phyloP scores from a whole-genome alignment of 2,329 filamentous ascomycete species.

The Tolypocladium ovalisporum region DNA sequence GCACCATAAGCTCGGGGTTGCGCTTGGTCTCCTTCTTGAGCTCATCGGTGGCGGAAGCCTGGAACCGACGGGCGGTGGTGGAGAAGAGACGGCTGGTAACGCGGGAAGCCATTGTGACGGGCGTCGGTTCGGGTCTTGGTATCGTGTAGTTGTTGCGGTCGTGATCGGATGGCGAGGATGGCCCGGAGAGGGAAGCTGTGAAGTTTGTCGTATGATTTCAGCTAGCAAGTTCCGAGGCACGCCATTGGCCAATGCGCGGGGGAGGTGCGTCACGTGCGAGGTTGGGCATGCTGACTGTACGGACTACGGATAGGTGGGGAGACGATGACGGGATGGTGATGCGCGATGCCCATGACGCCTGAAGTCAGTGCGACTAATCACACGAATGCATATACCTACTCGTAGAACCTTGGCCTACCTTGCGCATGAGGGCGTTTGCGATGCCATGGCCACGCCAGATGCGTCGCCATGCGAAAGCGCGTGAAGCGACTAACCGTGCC shows the following conservation, averaged over 20 bases:
- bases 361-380: not conserved
- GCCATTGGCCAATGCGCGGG: not conserved
- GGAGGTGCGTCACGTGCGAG: not conserved
- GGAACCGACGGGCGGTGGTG: constrained; percentile 41
- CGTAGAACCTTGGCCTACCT: no score
- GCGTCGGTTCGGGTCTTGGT: constrained; percentile 3
- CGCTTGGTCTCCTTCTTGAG: constrained; percentile 49
- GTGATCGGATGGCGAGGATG: constrained; percentile 8
- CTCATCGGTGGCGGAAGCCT: constrained; percentile 30
- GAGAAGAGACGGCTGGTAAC: constrained; percentile 45
- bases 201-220: constrained; percentile 1
- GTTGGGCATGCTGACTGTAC: not conserved
- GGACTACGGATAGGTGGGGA: no score
- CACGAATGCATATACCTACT: no score
- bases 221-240: not conserved
- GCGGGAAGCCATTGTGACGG: constrained; percentile 42
- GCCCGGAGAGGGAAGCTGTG: not conserved
- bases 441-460: not conserved
- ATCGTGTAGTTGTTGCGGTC: constrained; percentile 2
- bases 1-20: constrained; percentile 35
- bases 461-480: not conserved
- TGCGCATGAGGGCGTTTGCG: not conserved
- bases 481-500: no score
- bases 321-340: not conserved
- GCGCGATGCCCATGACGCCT: not conserved